Conservation (phyloP, 1,284 basidiomycete genomes). For the Phenoliferia sp. region DNA sequence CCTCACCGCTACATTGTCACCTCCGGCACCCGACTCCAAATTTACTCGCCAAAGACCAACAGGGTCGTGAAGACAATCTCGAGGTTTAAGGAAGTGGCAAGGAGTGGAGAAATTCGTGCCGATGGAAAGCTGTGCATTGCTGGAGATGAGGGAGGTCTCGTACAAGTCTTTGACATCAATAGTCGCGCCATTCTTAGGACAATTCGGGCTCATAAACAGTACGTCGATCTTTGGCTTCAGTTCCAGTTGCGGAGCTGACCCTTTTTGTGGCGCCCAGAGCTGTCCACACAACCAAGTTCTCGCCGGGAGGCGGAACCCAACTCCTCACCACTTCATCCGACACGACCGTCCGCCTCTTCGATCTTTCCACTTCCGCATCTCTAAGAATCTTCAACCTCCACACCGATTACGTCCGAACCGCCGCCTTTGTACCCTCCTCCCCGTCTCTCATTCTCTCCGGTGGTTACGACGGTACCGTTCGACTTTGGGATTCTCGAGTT, state of each 20-base stretch:
- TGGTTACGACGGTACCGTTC: slow-evolving; percentile 88
- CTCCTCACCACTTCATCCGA: slow-evolving; percentile 95
- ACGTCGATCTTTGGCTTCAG: slow-evolving; percentile 30
- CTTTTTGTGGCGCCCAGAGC: slow-evolving; percentile 48
- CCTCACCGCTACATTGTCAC: slow-evolving; percentile 94
- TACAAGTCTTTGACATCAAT: slow-evolving; percentile 95
- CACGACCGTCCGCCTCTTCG: slow-evolving; percentile 88
- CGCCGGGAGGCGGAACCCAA: slow-evolving; percentile 50
- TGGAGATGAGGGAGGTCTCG: slow-evolving; percentile 86
- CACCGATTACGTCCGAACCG: slow-evolving; percentile 92
- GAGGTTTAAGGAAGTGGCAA: slow-evolving; percentile 91
- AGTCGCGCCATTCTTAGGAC: slow-evolving; percentile 90
- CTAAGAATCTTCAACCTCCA: slow-evolving; percentile 77
- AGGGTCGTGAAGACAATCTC: slow-evolving; percentile 94
- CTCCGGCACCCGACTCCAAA: slow-evolving; percentile 86
- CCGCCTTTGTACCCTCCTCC: slow-evolving; percentile 74
- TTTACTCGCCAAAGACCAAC: slow-evolving; percentile 92
- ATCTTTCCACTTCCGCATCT: slow-evolving; percentile 82
- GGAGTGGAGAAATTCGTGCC: slow-evolving; percentile 76
- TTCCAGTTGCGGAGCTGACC: neutral
- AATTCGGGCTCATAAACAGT: slow-evolving; percentile 84
- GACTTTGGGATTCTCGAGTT: slow-evolving; percentile 75
- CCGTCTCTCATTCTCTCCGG: slow-evolving; percentile 84
- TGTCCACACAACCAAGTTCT: slow-evolving; percentile 91
- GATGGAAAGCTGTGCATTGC: slow-evolving; percentile 95